Evolutionary conservation across 495 filamentous ascomycete genomes (phyloP).

Genomic region (Penicillium roqueforti): DNA sequence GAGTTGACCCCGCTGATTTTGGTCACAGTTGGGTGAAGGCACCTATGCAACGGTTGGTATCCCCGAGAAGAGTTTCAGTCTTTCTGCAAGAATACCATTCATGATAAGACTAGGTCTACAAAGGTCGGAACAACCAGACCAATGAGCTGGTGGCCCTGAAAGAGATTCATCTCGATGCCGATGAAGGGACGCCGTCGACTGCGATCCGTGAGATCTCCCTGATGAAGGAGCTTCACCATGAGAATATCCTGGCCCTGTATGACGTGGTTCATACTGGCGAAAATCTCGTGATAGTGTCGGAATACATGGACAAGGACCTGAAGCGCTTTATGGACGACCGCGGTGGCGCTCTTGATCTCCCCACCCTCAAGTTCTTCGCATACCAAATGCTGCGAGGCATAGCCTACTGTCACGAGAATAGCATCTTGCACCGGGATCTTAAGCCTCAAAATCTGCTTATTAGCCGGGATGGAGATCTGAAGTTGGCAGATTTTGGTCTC

Average conservation of each 20-base stretch:
- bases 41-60: not conserved
- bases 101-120: not conserved
- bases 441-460: not conserved
- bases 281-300: not conserved
- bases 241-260: not conserved
- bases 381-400: not conserved
- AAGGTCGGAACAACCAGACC: not conserved
- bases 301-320: not conserved
- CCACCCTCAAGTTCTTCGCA: not conserved
- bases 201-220: not conserved
- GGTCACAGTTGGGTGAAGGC: not conserved
- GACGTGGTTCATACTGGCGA: not conserved
- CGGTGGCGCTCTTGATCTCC: not conserved
- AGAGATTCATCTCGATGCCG: not conserved
- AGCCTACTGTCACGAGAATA: not conserved
- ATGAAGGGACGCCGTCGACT: not conserved
- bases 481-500: not conserved
- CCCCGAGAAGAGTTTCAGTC: not conserved
- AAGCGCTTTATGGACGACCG: not conserved
- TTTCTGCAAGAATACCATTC: too few relatives aligned
- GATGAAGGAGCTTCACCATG: not conserved
- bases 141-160: not conserved
- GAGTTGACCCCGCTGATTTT: not conserved
- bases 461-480: not conserved
- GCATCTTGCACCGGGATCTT: not conserved